These are phyloP conservation scores for Pezicula carpinea DNA, from an alignment of 2,329 filamentous ascomycete genomes.

Conservation along the genomic window DNA sequence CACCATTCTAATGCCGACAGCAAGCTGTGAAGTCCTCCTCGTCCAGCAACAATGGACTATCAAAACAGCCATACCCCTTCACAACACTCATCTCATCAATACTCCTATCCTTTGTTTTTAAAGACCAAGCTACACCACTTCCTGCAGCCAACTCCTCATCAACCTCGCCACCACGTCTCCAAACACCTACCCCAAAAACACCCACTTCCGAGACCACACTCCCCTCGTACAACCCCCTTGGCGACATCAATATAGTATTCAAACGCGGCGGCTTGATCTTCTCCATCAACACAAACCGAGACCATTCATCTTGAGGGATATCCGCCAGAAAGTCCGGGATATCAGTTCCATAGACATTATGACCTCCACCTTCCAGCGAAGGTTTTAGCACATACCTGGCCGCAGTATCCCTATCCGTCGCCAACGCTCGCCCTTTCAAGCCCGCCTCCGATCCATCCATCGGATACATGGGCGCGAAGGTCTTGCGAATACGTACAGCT, in stretches of 20 bases:
- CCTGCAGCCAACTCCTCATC: slow-evolving; percentile 16
- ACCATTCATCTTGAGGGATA: slow-evolving; percentile 25
- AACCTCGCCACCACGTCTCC: slow-evolving; percentile 18
- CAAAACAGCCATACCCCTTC: slow-evolving; percentile 42
- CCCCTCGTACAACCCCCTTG: slow-evolving; percentile 28
- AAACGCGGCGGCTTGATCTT: slow-evolving; percentile 31
- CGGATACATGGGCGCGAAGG: slow-evolving; percentile 33
- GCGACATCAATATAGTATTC: slow-evolving; percentile 30
- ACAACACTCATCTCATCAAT: slow-evolving; percentile 42
- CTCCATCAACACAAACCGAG: slow-evolving; percentile 35
- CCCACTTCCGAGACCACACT: slow-evolving; percentile 39
- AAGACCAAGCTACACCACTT: slow-evolving; percentile 29
- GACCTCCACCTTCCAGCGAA: slow-evolving; percentile 38
- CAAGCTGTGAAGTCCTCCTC: neutral
- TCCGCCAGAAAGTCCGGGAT: slow-evolving; percentile 31
- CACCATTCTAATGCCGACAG: neutral
- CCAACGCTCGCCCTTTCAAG: slow-evolving; percentile 21
- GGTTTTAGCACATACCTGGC: slow-evolving; percentile 36
- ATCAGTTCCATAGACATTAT: slow-evolving; percentile 35
- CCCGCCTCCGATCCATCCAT: slow-evolving; percentile 30
- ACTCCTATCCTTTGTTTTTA: slow-evolving; percentile 37
- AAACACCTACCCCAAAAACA: slow-evolving; percentile 36
- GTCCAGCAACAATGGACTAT: slow-evolving; percentile 32
- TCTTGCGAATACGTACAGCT: slow-evolving; percentile 24
- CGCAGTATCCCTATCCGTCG: slow-evolving; percentile 18